phyloP scores from a whole-genome alignment of 306 rosid species.

The Senna tora region DNA sequence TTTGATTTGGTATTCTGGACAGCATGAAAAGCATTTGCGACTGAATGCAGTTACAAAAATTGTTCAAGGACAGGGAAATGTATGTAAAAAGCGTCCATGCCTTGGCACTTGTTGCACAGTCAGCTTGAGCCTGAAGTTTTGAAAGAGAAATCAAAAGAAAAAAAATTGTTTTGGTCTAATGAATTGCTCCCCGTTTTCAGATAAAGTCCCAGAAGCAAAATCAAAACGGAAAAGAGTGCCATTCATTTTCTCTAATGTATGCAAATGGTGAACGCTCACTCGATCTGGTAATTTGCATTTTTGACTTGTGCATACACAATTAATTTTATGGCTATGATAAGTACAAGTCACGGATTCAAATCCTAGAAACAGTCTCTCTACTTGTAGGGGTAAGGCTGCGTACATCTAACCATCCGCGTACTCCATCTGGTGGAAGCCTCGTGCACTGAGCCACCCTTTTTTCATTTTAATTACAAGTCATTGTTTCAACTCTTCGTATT shows the following conservation, averaged over 20 bases:
- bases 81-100: slow-evolving; percentile 43
- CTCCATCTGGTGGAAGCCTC: no score
- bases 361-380: no score
- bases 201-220: slow-evolving; percentile 59
- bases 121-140: slow-evolving; percentile 21
- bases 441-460: no score
- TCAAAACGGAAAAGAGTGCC: slow-evolving; percentile 62
- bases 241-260: slow-evolving; percentile 74
- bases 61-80: slow-evolving; percentile 72
- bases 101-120: slow-evolving; percentile 19
- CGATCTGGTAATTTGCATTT: slow-evolving; percentile 64
- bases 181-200: slow-evolving; percentile 50
- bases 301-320: neutral
- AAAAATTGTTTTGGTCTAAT: slow-evolving; percentile 39
- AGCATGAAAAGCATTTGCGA: slow-evolving; percentile 73
- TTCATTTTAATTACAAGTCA: no score
- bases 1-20: slow-evolving; percentile 81
- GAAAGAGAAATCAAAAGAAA: slow-evolving; percentile 25
- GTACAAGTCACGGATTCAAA: slow-evolving; percentile 26
- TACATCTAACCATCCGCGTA: no score
- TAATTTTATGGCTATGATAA: slow-evolving; percentile 12
- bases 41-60: slow-evolving; percentile 63
- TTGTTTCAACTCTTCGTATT: no score
- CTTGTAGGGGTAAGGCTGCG: no score
- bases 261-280: slow-evolving; percentile 78